Base-by-base conservation (phyloP, 176 grass and related monocot genomes). In the Rhipidocladum racemiflorum region DNA sequence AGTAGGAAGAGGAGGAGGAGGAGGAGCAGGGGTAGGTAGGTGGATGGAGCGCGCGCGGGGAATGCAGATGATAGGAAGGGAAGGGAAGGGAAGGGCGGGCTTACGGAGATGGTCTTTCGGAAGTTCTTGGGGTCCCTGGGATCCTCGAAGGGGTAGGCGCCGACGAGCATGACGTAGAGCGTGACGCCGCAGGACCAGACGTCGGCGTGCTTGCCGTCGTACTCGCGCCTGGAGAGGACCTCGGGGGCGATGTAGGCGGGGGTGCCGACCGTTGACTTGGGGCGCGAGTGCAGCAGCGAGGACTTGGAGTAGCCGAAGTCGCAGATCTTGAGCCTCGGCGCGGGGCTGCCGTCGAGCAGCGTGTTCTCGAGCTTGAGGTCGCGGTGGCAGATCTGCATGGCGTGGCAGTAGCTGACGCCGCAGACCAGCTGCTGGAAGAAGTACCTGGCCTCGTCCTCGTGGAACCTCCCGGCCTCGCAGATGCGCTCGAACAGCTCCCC, bases 381-480 rank as follows among this genome's bases (percentile, higher is more conserved):
- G 10, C 94, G 82, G 77, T 97, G 94, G 80, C 91, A 94, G 82
- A 97, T 94, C 85, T 92, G 82, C 90, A 92, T 92, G 64, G 85
- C 87, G 80, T 97, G 94, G 63, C 90, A 97, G 87, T 78, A 97
- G 89, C 92, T 90, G 1, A 97, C 92, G 6, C 92, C 94, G 49
- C 82, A 97, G 2, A 97, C 87, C 25, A 97, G 92, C 92, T 97
- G 94, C 86, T 97, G 94, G 78, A 97, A 97, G 85, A 97, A 97
- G 83, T 97, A 97, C 4, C 87, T 51, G 0, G 87, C 87, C 88
- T 97, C 94, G 79, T 94, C 92, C 83, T 97, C 94, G 68, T 90
- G 88, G 80, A 97, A 97, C 18, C 94, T 4, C 0, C 83, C 94
- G 0, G 94, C 94, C 15, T 97, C 94, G 84, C 91, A 94, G 84